Percentiles rank a stretch among this genome's conserved stretches.
phyloP scores from a whole-genome alignment of 768 basidiomycete genomes.

The Panaeolus cyanescens region DNA sequence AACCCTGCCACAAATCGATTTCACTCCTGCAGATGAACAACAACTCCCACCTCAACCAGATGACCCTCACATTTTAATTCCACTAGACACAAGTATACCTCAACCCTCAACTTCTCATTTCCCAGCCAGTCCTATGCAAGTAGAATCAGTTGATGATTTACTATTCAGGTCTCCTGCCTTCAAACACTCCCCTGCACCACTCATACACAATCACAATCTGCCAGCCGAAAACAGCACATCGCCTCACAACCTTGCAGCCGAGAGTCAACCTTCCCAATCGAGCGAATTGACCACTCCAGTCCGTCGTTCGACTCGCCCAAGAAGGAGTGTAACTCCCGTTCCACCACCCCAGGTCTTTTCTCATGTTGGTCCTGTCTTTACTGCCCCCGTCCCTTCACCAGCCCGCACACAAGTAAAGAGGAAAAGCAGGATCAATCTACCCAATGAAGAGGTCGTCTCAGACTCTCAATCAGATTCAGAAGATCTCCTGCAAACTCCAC shows the following conservation, averaged over 20 bases:
- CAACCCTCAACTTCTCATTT: neutral
- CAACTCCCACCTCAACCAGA: constrained; percentile 2
- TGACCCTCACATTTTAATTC: neutral
- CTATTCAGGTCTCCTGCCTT: constrained; percentile 18
- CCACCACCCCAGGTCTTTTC: constrained; percentile 13
- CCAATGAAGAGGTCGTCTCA: constrained; percentile 16
- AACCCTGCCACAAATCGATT: neutral
- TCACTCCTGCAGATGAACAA: neutral
- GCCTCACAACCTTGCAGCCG: too few relatives aligned
- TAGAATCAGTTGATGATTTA: constrained; percentile 28
- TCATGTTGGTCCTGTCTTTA: neutral
- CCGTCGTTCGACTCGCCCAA: constrained; percentile 41
- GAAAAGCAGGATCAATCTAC: constrained; percentile 10
- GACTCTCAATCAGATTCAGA: constrained; percentile 23
- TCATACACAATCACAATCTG: neutral
- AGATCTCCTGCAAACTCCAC: constrained; percentile 13
- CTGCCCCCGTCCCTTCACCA: constrained; percentile 16
- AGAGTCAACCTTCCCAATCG: neutral
- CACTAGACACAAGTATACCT: neutral
- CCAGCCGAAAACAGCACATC: too few relatives aligned
- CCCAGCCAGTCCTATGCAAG: neutral
- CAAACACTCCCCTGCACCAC: neutral
- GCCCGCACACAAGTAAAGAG: constrained; percentile 23
- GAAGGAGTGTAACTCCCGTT: constrained; percentile 33
- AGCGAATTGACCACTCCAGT: constrained; percentile 29